Conservation (phyloP, 1,284 basidiomycete species). For the Moesziomyces aphidis region DNA sequence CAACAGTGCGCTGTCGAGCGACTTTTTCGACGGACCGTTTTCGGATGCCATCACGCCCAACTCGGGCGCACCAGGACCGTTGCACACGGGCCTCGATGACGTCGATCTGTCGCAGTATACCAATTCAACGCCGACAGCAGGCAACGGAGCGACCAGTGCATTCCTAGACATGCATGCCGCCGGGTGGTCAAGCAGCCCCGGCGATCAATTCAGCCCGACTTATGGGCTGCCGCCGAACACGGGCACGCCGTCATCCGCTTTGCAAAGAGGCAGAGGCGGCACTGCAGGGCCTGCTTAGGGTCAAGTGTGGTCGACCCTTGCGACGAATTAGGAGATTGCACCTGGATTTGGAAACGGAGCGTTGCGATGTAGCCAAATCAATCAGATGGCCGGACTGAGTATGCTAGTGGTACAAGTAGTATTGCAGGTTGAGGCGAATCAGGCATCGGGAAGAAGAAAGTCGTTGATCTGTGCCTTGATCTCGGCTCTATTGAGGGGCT, state of each 20-base stretch:
- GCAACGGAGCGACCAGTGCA: background rate
- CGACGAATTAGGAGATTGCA: no score
- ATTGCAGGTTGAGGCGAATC: background rate
- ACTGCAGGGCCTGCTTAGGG: background rate
- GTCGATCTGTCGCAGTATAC: conserved; percentile 32
- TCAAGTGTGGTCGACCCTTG: no score
- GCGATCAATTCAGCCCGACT: conserved; percentile 7
- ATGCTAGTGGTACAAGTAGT: background rate
- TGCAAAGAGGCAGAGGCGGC: background rate
- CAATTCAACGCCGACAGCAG: background rate
- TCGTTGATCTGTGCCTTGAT: conserved; percentile 42
- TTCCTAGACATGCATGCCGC: conserved; percentile 12
- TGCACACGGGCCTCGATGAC: conserved; percentile 8
- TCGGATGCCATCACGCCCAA: conserved; percentile 12
- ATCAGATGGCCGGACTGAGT: no score
- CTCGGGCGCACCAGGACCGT: conserved; percentile 14
- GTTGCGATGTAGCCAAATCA: background rate
- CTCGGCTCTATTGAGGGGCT: conserved; percentile 31
- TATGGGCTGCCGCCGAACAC: conserved; percentile 4
- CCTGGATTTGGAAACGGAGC: background rate
- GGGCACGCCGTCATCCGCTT: background rate
- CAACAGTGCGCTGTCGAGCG: conserved; percentile 12
- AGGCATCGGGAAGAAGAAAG: conserved; percentile 33
- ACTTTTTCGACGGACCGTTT: conserved; percentile 48
- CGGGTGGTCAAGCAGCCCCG: conserved; percentile 18